These are phyloP conservation scores for Gossypium laxum DNA, from an alignment of 441 rosid genomes.

Conservation along the genomic window DNA sequence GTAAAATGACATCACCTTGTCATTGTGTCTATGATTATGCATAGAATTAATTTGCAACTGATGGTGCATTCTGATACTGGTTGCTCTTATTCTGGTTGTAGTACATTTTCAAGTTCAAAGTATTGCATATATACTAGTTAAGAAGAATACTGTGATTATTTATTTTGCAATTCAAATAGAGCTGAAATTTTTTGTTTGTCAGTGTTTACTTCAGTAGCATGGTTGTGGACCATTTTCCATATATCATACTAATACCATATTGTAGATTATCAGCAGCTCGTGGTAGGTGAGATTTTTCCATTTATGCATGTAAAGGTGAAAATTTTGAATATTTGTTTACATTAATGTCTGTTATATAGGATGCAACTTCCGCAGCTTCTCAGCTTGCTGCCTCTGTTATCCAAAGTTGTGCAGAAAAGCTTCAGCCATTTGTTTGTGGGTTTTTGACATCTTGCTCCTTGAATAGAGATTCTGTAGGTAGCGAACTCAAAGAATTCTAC, in stretches of 20 bases:
- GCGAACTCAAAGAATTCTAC: constrained; percentile 65
- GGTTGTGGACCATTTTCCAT: background rate
- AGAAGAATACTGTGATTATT: background rate
- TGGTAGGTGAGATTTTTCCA: background rate
- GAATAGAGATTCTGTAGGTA: constrained; percentile 56
- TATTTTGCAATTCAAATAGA: background rate
- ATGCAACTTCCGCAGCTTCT: constrained; percentile 41
- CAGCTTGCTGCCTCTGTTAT: constrained; percentile 71
- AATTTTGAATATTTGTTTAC: background rate
- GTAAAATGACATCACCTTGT: background rate
- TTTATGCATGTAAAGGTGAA: background rate
- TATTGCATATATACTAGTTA: constrained; percentile 2
- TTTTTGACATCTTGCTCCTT: constrained; percentile 67
- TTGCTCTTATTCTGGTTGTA: background rate
- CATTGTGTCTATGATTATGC: background rate
- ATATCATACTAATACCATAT: background rate
- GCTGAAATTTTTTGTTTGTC: background rate
- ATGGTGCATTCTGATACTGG: background rate
- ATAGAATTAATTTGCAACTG: background rate
- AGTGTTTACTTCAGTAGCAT: background rate
- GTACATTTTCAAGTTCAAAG: background rate
- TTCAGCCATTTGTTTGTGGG: constrained; percentile 63
- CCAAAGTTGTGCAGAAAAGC: constrained; percentile 51
- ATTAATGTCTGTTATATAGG: constrained; percentile 27
- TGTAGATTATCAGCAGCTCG: background rate